phyloP scores from a whole-genome alignment of 345 rosid species.

The Limnanthes douglasii region DNA sequence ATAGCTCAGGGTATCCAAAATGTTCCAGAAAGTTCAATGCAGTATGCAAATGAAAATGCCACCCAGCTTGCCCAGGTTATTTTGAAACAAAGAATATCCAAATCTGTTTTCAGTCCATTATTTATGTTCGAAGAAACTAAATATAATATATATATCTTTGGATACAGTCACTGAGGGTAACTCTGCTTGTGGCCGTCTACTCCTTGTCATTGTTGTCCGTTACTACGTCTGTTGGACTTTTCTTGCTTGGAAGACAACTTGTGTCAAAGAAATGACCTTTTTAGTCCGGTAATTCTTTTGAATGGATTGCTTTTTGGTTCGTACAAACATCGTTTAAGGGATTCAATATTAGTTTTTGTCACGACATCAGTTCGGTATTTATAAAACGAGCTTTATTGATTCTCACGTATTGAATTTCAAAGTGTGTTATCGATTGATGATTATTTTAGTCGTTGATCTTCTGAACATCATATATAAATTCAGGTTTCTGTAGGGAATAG shows the following conservation, averaged over 20 bases:
- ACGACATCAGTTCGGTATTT: too few species aligned
- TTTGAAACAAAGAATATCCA: neutral
- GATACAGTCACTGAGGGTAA: slow-evolving; percentile 73
- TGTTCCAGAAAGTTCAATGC: slow-evolving; percentile 66
- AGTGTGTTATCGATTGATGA: too few species aligned
- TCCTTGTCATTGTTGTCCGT: slow-evolving; percentile 51
- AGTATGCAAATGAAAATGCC: slow-evolving; percentile 91
- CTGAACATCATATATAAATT: too few species aligned
- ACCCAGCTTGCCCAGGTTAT: slow-evolving; percentile 59
- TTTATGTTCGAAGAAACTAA: neutral
- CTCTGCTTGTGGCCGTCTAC: slow-evolving; percentile 49
- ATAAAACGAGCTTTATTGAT: too few species aligned
- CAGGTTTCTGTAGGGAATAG: too few species aligned
- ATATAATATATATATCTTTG: neutral
- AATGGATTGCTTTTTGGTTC: too few species aligned
- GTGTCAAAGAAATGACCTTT: slow-evolving; percentile 38
- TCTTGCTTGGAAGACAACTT: slow-evolving; percentile 49
- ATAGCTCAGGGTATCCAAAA: slow-evolving; percentile 59
- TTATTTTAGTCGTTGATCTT: too few species aligned
- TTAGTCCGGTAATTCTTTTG: too few species aligned
- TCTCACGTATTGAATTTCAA: too few species aligned
- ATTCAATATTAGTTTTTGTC: too few species aligned
- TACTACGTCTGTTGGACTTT: slow-evolving; percentile 41
- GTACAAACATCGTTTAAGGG: too few species aligned
- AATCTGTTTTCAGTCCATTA: too few species aligned